A percentile compares a stretch with the other conserved stretches of the same genome.
These are phyloP conservation scores for Tympanopsis confertula DNA, from an alignment of 2,329 filamentous ascomycete species.

Conservation along the genomic window DNA sequence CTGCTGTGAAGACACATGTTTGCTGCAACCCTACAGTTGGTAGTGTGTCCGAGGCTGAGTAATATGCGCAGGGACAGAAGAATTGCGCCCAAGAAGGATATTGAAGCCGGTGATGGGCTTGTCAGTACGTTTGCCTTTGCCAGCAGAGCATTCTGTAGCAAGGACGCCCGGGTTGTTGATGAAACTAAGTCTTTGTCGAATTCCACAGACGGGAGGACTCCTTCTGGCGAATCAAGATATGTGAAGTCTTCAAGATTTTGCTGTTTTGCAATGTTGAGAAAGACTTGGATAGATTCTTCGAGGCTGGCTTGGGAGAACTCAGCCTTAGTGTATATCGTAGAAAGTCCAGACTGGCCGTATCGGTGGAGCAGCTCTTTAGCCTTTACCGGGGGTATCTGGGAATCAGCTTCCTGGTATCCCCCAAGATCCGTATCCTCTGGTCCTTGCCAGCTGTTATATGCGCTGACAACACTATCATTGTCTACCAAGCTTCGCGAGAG, in stretches of 20 bases:
- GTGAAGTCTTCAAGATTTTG: background rate
- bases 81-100: slow-evolving; percentile 24
- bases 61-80: slow-evolving; percentile 25
- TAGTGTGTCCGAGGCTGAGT: slow-evolving; percentile 20
- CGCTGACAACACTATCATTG: slow-evolving; percentile 32
- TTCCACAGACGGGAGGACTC: background rate
- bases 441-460: slow-evolving; percentile 45
- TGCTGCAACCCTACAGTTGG: slow-evolving; percentile 21
- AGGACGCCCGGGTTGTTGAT: slow-evolving; percentile 19
- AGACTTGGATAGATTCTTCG: slow-evolving; percentile 11
- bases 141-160: slow-evolving; percentile 26
- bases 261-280: background rate
- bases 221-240: background rate
- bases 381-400: slow-evolving; percentile 25
- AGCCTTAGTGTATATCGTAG: slow-evolving; percentile 42
- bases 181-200: slow-evolving; percentile 28
- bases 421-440: slow-evolving; percentile 46
- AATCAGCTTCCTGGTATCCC: slow-evolving; percentile 30
- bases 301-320: slow-evolving; percentile 29
- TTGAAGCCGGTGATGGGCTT: slow-evolving; percentile 18
- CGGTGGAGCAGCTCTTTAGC: no score
- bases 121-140: slow-evolving; percentile 25
- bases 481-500: slow-evolving; percentile 36
- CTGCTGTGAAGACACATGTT: slow-evolving; percentile 39
- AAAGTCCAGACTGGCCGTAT: slow-evolving; percentile 47